Evolutionary conservation across 768 basidiomycete genomes (phyloP), one percentile per base, ranked within the genome.

Genomic region (Butyriboletus loyo): DNA sequence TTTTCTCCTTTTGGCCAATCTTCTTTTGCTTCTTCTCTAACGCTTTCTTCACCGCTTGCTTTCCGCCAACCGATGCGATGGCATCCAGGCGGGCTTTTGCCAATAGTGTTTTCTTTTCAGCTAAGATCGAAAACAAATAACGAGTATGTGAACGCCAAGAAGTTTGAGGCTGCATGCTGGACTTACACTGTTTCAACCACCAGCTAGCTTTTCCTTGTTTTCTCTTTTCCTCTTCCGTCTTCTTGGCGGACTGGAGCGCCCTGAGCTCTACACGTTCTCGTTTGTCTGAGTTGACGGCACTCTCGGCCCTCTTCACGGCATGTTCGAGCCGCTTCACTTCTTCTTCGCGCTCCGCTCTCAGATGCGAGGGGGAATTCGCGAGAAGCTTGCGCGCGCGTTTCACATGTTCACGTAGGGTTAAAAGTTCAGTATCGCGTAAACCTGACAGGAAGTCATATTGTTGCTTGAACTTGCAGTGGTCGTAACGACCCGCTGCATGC

Each of bases 21-120:
- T 94, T 96, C 69, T 83, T 90, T 70, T 89, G 85, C 68, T 85
- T 93, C 79, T 89, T 95, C 61, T 90, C 90, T 27, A 96, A 84
- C 6, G 83, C 90, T 70, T 87, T 93, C 66, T 87, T 90, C 47
- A 95, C 89, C 1, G 92, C 91, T 4, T 77, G 72, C 57, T 82
- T 84, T 8, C 95, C 93, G 5, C 92, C 93, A 50, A 80, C 74
- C 17, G 79, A 78, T 5, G 87, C 85, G 38, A 94, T 76, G 7
- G 87, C 87, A 24, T 93, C 86, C 66, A 89, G 91, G 52, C 86
- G 80, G 15, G 92, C 89, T 49, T 84, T 82, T 50, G 83, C 71
- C 1, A 96, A 61, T 25, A 93, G 58, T 49, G 86, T 79, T 61
- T 84, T 88, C 75, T 91, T 85, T 60, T 91, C 90, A 45, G 82